Conservation (phyloP, 345 rosid genomes). For the Dipteronia dyeriana region DNA sequence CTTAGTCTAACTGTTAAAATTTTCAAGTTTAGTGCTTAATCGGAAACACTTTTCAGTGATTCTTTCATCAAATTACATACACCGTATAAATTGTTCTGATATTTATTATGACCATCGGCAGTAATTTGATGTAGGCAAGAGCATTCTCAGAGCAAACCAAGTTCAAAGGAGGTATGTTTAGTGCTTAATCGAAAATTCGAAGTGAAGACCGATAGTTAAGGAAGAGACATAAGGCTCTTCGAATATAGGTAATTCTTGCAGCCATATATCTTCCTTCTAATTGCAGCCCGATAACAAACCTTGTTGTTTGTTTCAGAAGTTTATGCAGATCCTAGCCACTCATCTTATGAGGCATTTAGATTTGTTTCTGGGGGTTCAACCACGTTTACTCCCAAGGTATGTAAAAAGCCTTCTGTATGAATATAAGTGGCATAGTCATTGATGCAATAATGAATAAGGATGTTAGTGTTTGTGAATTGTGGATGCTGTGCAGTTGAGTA, state of each 20-base stretch:
- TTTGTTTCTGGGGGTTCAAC: conserved; percentile 77
- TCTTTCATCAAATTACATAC: neutral
- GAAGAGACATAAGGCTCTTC: neutral
- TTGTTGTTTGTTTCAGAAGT: conserved; percentile 59
- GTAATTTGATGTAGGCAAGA: conserved; percentile 64
- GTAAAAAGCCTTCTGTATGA: conserved; percentile 20
- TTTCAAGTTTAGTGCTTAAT: neutral
- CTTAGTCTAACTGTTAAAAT: neutral
- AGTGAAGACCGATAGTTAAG: neutral
- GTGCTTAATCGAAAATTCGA: neutral
- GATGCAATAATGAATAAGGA: neutral
- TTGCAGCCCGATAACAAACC: conserved; percentile 14
- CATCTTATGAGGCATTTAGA: conserved; percentile 70
- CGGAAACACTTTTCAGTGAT: neutral
- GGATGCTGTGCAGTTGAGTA: neutral
- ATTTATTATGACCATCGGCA: conserved; percentile 13
- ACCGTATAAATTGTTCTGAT: neutral
- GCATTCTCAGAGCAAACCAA: conserved; percentile 80
- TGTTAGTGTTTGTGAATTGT: neutral
- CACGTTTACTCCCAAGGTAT: conserved; percentile 86
- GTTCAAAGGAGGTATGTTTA: conserved; percentile 75
- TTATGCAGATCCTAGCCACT: conserved; percentile 87
- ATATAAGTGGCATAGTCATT: neutral
- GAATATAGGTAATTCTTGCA: neutral
- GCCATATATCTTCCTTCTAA: conserved; percentile 14